phyloP scores from a whole-genome alignment of 164 flowering plant species.

The Nelumbo lutea region DNA sequence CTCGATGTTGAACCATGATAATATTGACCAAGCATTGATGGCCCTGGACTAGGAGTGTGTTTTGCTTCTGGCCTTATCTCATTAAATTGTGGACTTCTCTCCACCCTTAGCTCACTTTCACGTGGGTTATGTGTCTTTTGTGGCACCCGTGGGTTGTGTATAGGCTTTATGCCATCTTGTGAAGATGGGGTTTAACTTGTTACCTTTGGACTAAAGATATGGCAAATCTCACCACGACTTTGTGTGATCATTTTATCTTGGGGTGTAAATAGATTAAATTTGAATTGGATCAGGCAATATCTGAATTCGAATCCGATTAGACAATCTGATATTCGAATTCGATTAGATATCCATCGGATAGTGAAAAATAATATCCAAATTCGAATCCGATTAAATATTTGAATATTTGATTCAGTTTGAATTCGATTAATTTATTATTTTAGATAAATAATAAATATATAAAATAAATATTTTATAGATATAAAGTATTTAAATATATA shows the following conservation, averaged over 20 bases:
- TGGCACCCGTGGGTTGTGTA: conserved; percentile 45
- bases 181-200: conserved; percentile 60
- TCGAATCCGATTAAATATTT: too few species aligned
- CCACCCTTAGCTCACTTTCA: conserved; percentile 34
- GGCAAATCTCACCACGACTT: conserved; percentile 89
- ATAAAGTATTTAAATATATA: too few species aligned
- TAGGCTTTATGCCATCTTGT: conserved; percentile 33
- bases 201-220: conserved; percentile 58
- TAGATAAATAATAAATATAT: too few species aligned
- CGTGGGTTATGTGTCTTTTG: conserved; percentile 44
- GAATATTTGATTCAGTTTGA: too few species aligned
- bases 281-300: too few species aligned
- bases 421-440: too few species aligned
- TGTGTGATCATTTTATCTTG: conserved; percentile 43
- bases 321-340: too few species aligned
- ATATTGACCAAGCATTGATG: conserved; percentile 45
- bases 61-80: conserved; percentile 28
- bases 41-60: conserved; percentile 56
- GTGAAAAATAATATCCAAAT: too few species aligned
- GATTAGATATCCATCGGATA: too few species aligned
- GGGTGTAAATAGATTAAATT: too few species aligned
- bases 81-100: conserved; percentile 27
- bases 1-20: conserved; percentile 27
- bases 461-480: too few species aligned
- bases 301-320: too few species aligned